phyloP scores from a whole-genome alignment of 805 yeast genomes.

The Hanseniaspora nectarophila region DNA sequence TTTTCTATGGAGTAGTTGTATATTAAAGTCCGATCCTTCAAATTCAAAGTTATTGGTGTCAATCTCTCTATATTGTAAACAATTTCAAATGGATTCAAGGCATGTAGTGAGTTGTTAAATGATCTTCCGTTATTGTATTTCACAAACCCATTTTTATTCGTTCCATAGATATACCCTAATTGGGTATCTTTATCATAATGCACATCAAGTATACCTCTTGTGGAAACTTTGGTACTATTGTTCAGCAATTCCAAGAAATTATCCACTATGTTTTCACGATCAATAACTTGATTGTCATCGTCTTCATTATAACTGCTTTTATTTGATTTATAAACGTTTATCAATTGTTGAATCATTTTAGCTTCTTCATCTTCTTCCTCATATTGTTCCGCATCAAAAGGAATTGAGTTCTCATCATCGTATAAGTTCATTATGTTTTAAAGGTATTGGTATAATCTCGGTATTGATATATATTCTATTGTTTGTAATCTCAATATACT shows the following conservation, averaged over 20 bases:
- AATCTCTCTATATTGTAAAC: constrained; percentile 10
- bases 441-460: too few species aligned
- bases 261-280: not conserved
- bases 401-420: not conserved
- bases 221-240: not conserved
- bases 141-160: constrained; percentile 6
- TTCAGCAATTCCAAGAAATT: not conserved
- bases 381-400: not conserved
- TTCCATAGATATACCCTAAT: not conserved
- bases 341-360: not conserved
- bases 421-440: not conserved
- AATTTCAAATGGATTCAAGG: constrained; percentile 7
- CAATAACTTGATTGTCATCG: not conserved
- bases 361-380: not conserved
- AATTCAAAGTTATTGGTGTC: not conserved
- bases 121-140: constrained; percentile 12
- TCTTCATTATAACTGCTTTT: not conserved
- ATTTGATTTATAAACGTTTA: not conserved
- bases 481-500: too few species aligned
- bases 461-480: too few species aligned
- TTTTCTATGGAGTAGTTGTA: constrained; percentile 8
- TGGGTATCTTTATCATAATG: not conserved
- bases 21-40: not conserved
- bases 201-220: not conserved
- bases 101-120: not conserved